phyloP scores from a whole-genome alignment of 306 rosid species.

The Castanea mollissima region DNA sequence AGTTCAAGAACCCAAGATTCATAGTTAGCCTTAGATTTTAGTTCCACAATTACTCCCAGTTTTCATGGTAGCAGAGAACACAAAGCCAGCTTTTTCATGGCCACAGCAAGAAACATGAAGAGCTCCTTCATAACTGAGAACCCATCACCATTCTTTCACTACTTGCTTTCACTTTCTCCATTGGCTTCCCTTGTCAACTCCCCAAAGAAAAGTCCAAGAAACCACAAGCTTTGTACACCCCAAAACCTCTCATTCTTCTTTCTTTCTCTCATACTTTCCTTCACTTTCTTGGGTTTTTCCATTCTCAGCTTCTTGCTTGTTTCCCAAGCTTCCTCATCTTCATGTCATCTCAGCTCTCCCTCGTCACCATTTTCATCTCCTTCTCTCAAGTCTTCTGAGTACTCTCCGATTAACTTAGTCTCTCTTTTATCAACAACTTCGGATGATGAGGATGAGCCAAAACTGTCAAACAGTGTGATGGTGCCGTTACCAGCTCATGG shows the following conservation, averaged over 20 bases:
- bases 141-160: constrained; percentile 28
- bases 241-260: constrained; percentile 26
- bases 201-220: constrained; percentile 22
- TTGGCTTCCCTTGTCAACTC: constrained; percentile 28
- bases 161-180: constrained; percentile 35
- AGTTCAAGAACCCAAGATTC: neutral
- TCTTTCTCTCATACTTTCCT: constrained; percentile 34
- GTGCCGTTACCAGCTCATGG: constrained; percentile 45
- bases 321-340: neutral
- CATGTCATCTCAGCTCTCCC: constrained; percentile 6
- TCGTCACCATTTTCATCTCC: constrained; percentile 8
- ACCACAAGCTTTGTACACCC: constrained; percentile 17
- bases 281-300: constrained; percentile 37
- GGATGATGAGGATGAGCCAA: constrained; percentile 11
- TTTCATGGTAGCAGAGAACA: neutral
- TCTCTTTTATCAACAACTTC: constrained; percentile 22
- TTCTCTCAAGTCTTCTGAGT: neutral
- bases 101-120: constrained; percentile 36
- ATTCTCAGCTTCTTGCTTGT: constrained; percentile 22
- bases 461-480: constrained; percentile 20
- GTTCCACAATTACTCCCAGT: neutral
- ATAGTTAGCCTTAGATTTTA: neutral
- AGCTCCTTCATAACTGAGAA: constrained; percentile 24
- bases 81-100: constrained; percentile 22
- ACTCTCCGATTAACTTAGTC: constrained; percentile 9